Conservation (phyloP, 192 early-diverging fungal species). For the Gaertneriomyces sp. region DNA sequence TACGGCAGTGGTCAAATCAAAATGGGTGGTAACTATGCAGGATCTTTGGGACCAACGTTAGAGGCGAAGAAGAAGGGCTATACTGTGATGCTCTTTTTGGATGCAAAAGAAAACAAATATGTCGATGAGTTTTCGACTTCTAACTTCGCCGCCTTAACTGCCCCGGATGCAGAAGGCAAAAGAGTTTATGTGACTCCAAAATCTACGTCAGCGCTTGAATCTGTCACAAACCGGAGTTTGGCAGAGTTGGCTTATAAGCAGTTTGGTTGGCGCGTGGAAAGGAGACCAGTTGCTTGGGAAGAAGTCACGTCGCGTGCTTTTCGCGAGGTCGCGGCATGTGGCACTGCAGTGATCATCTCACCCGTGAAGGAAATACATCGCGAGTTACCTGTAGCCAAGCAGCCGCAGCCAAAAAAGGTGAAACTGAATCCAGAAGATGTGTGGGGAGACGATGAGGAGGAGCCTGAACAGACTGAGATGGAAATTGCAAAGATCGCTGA, state of each 20-base stretch:
- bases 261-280: conserved; percentile 64
- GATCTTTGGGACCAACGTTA: conserved; percentile 52
- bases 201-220: conserved; percentile 55
- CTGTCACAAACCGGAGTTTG: conserved; percentile 66
- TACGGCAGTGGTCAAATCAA: conserved; percentile 60
- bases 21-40: conserved; percentile 72
- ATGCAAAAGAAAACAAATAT: conserved; percentile 56
- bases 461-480: conserved; percentile 38
- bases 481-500: conserved; percentile 47
- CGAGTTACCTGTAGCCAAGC: conserved; percentile 26
- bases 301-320: conserved; percentile 58
- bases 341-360: conserved; percentile 74
- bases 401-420: conserved; percentile 4
- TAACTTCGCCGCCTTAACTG: conserved; percentile 69
- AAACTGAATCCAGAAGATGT: conserved; percentile 6
- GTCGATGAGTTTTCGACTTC: conserved; percentile 77
- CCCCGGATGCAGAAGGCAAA: conserved; percentile 47
- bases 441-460: conserved; percentile 43
- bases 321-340: conserved; percentile 66
- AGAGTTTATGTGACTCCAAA: conserved; percentile 66
- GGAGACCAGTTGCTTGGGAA: conserved; percentile 47
- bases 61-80: conserved; percentile 64
- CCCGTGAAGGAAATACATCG: conserved; percentile 65
- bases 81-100: conserved; percentile 69
- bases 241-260: conserved; percentile 53